phyloP scores from a whole-genome alignment of 163 green algal species.

The Chloromonas sp. region DNA sequence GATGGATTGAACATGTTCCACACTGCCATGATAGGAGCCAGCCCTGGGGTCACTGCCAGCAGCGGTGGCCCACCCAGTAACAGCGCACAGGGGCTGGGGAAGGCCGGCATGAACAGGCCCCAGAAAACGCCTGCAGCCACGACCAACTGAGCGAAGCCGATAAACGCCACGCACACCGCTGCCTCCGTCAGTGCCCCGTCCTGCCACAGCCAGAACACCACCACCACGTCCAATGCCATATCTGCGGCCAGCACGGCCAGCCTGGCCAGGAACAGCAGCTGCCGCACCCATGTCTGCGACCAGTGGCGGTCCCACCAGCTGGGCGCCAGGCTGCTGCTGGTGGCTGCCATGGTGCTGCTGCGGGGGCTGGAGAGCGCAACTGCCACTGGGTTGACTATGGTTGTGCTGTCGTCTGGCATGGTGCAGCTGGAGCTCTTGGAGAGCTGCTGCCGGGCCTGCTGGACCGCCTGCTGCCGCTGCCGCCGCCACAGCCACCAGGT shows the following conservation, averaged over 20 bases:
- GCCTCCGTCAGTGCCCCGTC: constrained; percentile 8
- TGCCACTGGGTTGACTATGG: neutral
- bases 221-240: constrained; percentile 20
- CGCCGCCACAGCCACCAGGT: neutral
- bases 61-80: constrained; percentile 6
- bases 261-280: neutral
- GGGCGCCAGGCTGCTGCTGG: neutral
- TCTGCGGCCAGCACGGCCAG: constrained; percentile 11
- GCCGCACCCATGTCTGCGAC: neutral
- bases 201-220: constrained; percentile 21
- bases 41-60: constrained; percentile 15
- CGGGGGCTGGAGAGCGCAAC: no score
- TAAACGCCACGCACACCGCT: constrained; percentile 27
- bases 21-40: constrained; percentile 25
- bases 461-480: neutral
- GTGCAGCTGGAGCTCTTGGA: neutral
- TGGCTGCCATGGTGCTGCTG: neutral
- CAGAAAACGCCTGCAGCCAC: constrained; percentile 12
- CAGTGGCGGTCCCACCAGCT: neutral
- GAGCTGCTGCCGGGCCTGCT: neutral
- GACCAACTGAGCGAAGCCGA: constrained; percentile 3
- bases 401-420: neutral
- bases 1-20: constrained; percentile 28
- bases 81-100: constrained; percentile 3
- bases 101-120: constrained; percentile 16